Base-by-base conservation (phyloP, 176 grass and related monocot genomes). In the Metroxylon sagu region DNA sequence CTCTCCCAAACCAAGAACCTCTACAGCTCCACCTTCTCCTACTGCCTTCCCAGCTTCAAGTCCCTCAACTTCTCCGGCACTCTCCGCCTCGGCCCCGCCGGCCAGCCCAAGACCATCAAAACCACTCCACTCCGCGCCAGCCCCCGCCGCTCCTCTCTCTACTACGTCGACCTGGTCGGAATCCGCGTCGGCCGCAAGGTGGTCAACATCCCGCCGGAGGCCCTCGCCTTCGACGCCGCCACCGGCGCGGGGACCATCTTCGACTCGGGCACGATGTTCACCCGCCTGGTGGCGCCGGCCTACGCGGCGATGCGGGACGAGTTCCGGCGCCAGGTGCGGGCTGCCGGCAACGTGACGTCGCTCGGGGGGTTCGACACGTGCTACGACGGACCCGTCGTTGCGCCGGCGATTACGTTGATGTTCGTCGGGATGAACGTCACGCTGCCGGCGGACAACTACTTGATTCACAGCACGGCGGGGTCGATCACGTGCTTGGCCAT, bases 341-440 rank as follows among this genome's bases (percentile, higher is more conserved):
- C 83, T 86, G 19, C 76, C 87, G 4, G 71, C 76, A 48, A 84
- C 87, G 31, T 88, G 85, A 80, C 92, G n/a, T 91, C 92, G 26
- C 83, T 96, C 10, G 92, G 92, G 10, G 92, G 78, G 2, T 96
- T 96, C 64, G 92, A 96, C 83, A 96, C 92, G 29, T 96, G 92
- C 71, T 90, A 90, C 80, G 82, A 90, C 78, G 15, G 74, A 87
- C 60, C 87, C 87, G 68, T 87, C 82, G 61, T 69, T 68, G 31
- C 83, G 8, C 92, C 91, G 19, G 0, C 66, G 5, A 78, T 96
- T 49, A 96, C 83, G 10, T 49, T 96, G 14, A 76, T 81, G 59
- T 74, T 96, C 80, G 77, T 65, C 61, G 75, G 82, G 17, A 52
- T 90, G 3, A 80, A 85, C 67, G 61, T 96, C 51, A 26, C 50